These are phyloP conservation scores for Haematococcus lacustris DNA, from an alignment of 139 green algal species.

Conservation along the genomic window DNA sequence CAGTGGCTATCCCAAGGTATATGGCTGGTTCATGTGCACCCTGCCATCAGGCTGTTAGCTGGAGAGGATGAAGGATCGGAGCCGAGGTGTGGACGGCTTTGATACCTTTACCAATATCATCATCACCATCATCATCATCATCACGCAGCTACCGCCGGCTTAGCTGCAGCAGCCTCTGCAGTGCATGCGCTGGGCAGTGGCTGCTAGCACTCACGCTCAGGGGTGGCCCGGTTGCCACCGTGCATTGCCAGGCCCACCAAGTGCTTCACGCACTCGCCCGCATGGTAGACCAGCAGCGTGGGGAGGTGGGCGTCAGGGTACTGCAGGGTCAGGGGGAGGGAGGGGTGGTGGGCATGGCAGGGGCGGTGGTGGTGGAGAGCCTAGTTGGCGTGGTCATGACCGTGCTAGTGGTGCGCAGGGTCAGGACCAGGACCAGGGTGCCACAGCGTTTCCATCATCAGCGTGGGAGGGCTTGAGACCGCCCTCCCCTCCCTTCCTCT, in stretches of 20 bases:
- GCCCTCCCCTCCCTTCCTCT: background rate
- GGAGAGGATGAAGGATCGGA: background rate
- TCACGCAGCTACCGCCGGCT: background rate
- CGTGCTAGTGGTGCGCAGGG: background rate
- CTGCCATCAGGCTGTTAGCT: background rate
- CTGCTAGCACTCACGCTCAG: constrained; percentile 41
- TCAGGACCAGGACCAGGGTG: background rate
- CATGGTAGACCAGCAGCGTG: constrained; percentile 84
- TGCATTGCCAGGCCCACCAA: constrained; percentile 65
- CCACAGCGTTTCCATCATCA: background rate
- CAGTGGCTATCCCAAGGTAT: too few species aligned
- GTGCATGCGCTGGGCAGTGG: background rate
- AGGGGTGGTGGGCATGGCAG: too few species aligned
- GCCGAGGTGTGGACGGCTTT: background rate
- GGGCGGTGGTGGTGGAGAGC: too few species aligned
- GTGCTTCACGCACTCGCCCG: constrained; percentile 14
- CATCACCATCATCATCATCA: background rate
- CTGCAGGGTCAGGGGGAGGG: constrained; percentile 13
- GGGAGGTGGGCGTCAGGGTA: constrained; percentile 89
- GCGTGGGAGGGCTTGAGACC: background rate
- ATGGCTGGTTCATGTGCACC: background rate
- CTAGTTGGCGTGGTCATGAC: background rate
- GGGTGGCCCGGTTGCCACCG: constrained; percentile 55
- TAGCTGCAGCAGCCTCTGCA: too few species aligned
- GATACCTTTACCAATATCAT: background rate